Base-by-base conservation (phyloP, 208 protist genomes). In the Borovskyia barvae region DNA sequence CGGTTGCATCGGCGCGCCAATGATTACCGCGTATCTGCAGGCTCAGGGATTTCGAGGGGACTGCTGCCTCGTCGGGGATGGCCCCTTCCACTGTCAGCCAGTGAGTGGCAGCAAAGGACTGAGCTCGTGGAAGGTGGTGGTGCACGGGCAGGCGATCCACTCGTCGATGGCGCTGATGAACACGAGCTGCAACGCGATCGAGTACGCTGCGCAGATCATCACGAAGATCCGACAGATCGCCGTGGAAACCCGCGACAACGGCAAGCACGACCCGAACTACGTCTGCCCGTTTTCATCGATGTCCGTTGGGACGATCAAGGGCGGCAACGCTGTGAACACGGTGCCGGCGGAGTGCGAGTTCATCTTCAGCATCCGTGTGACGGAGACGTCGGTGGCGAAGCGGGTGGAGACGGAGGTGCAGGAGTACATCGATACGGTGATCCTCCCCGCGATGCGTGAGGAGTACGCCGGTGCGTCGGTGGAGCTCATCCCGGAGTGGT, bases 71-170 rank as follows among this genome's bases (percentile, higher is more conserved):
- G 76, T 87, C 37, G 70, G 75, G 9, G 68, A 69, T 32, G 47
- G 47, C 22, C 20, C 29, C 14, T 39, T 55, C 19, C 25, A 40
- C 36, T 67, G 70, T 5, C 49, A 61, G 14, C 47, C 72, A 5
- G 50, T 73, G 9, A 70, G 60, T 14, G 76, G 68, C 19, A 70
- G 72, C 61, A 84, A 82, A 36, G 73, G 77, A 6, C 32, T 68
- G 22, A 47, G 32, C 25, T 8, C 48, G 24, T 82, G 62, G 46
- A 41, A 56, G 12, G 60, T 83, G n/a, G 45, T 65, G 41, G 63
- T 83, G 14, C 59, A 66, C 28, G 80, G 74, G 12, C 82, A 77
- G 56, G 74, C 74, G 14, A 72, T 72, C 35, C 75, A 87, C 61
- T 80, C 67, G 17, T 82, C 75, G 11, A 54, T 57, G 52, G 60